Base-by-base conservation (phyloP, 2,329 filamentous ascomycete genomes). In the Aspergillus sp. region DNA sequence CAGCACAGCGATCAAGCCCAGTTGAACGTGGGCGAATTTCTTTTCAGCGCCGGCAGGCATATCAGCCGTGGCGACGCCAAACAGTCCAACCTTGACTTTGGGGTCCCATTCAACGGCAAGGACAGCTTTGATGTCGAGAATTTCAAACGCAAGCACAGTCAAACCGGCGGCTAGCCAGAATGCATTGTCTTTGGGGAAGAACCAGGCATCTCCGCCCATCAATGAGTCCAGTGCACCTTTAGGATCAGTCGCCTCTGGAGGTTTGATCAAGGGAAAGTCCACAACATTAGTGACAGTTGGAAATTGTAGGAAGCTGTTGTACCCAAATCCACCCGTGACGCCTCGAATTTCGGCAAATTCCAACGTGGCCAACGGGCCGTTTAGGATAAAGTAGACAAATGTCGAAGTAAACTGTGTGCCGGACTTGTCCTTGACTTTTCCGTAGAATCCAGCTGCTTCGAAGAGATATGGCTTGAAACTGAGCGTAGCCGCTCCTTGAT, bases 141-240 rank as follows among this genome's bases (percentile, higher is more conserved):
- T 62, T 42, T 71, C 48, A 45, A 74, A 68, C 0, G 71, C 68
- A 5, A 38, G 54, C 2, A 71, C 56, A 4, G 45, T 65, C 37
- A 74, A 40, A 0, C 71, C 72, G 0, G 57, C 60, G 0, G 68
- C 68, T 1, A 61, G 40, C 71, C 70, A 74, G 45, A 58, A 64
- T 1, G 54, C 49, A 13, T 50, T 57, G 2, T 67, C 44, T 2
- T 47, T 47, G 0, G 60, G 57, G 5, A 35, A 37, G 43, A 71
- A 64, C 65, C 66, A 72, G 7, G 53, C 56, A 0, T 42, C 47
- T 2, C 13, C 36, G 4, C 8, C n/a, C n/a, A 13, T 37, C 27
- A 37, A n/a, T n/a, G n/a, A n/a, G n/a, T n/a, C n/a, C 38, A 7
- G 53, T 46, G 35, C 41, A 49, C 37, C 50, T 26, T 9, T 68